A percentile compares a stretch with the other conserved stretches of the same genome.
Conservation (phyloP, 2,329 filamentous ascomycete genomes). For the Xylariomycetidae sp. region DNA sequence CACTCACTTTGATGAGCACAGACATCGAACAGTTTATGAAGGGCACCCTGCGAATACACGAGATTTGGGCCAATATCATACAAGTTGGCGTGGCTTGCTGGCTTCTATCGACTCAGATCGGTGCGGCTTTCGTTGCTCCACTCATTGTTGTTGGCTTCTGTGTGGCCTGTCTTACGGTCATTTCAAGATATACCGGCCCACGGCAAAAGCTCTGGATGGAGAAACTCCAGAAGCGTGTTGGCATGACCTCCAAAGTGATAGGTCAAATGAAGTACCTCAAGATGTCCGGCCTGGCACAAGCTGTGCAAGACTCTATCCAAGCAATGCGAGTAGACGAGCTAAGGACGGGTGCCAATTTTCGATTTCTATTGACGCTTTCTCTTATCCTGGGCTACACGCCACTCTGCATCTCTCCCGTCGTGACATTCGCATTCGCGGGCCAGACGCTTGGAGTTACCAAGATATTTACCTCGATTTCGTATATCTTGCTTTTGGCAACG, state of each 20-base stretch:
- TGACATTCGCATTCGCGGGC: background rate
- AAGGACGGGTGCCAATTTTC: background rate
- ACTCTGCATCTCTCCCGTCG: background rate
- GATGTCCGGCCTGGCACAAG: background rate
- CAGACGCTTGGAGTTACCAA: no score
- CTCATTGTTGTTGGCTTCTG: background rate
- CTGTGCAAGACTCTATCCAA: background rate
- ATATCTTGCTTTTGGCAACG: no score
- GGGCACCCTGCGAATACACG: background rate
- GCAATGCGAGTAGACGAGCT: background rate
- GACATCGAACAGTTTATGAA: background rate
- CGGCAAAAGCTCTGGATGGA: background rate
- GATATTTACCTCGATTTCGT: no score
- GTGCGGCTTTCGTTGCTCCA: background rate
- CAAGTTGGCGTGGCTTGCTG: constrained; percentile 2
- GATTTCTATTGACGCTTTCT: background rate
- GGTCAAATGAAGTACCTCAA: background rate
- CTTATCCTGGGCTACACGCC: background rate
- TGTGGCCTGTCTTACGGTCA: background rate
- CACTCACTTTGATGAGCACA: background rate
- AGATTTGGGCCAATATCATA: background rate
- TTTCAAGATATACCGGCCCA: background rate
- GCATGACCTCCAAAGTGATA: background rate
- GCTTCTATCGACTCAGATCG: constrained; percentile 2
- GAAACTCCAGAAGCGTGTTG: background rate